Evolutionary conservation across 1,284 basidiomycete species (phyloP), one percentile per base, ranked within the genome.

Genomic region (Fomitopsis schrenkii): DNA sequence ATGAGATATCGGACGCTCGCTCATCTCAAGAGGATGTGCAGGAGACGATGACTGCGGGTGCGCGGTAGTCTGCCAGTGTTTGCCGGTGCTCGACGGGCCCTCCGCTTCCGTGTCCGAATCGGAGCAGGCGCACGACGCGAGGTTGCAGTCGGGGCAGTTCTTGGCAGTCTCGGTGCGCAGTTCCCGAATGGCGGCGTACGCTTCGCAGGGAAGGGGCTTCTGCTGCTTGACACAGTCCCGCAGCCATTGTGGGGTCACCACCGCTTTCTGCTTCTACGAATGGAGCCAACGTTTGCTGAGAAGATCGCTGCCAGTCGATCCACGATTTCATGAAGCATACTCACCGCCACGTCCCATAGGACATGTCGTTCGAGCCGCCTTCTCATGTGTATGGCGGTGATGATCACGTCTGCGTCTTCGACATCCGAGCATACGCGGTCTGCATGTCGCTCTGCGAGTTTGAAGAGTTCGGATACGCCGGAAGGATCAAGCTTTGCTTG

Each of bases 161-260:
- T 73, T 64, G 14, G 71, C 71, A 0, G 80, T 83, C 59, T 80
- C 75, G 4, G 80, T 74, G n/a, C 74, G 76, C 30, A 86, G 71
- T 59, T 83, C 79, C 8, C 71, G 63, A 14, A 90, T 59, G 0
- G 86, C 86, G 36, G 80, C 77, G 68, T 86, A 90, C 45, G 78
- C 73, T 1, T 74, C 79, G 60, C 75, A 88, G 0, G 86, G 80
- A 2, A 83, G 71, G 0, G 77, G 68, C n/a, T 66, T 72, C 0
- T 79, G 75, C 48, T 77, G 73, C 26, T 72, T 67, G 15, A 83
- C 73, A 6, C 85, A 88, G 62, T 86, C 80, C 33, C 72, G 77
- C 14, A 93, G 77, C 90, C 90, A 92, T 36, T 82, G 75, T 0
- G 88, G 87, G 0, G 80, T 86, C 12, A 92, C 87, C 22, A 91